Percentiles rank a stretch among this genome's conserved stretches.
Conservation (phyloP, 164 flowering plant genomes). For the Magnolia kwangsiensis region DNA sequence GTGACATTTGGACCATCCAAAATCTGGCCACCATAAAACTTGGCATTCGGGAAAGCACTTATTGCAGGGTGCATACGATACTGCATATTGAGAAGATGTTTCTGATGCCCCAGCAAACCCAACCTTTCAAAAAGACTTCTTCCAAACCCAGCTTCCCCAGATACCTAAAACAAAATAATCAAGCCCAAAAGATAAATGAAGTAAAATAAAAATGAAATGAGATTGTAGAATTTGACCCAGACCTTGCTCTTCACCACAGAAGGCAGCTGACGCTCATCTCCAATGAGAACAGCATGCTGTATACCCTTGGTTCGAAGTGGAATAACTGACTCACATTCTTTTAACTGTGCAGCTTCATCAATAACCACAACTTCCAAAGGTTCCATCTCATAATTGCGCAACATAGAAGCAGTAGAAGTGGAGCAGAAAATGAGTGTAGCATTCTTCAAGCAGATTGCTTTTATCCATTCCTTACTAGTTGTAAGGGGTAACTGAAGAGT, state of each 20-base stretch:
- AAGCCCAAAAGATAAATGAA: neutral
- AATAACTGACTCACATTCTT: slow-evolving; percentile 51
- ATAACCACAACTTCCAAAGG: slow-evolving; percentile 32
- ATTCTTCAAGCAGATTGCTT: neutral
- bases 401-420: neutral
- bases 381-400: neutral
- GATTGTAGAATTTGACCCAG: neutral
- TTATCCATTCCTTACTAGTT: neutral
- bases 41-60: slow-evolving; percentile 42
- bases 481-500: neutral
- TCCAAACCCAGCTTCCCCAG: slow-evolving; percentile 29
- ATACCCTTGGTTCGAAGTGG: slow-evolving; percentile 45
- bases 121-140: slow-evolving; percentile 47
- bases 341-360: slow-evolving; percentile 60
- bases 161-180: slow-evolving; percentile 14
- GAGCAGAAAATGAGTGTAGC: neutral
- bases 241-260: slow-evolving; percentile 49
- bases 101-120: slow-evolving; percentile 28
- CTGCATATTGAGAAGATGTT: slow-evolving; percentile 42
- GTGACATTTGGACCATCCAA: slow-evolving; percentile 32
- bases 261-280: slow-evolving; percentile 51
- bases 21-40: slow-evolving; percentile 33
- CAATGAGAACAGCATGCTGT: slow-evolving; percentile 39
- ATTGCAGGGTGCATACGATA: slow-evolving; percentile 50
- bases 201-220: neutral